Percentiles rank a stretch among this genome's conserved stretches.
phyloP scores from a whole-genome alignment of 2,329 filamentous ascomycete species.

The Neonectria ditissima region DNA sequence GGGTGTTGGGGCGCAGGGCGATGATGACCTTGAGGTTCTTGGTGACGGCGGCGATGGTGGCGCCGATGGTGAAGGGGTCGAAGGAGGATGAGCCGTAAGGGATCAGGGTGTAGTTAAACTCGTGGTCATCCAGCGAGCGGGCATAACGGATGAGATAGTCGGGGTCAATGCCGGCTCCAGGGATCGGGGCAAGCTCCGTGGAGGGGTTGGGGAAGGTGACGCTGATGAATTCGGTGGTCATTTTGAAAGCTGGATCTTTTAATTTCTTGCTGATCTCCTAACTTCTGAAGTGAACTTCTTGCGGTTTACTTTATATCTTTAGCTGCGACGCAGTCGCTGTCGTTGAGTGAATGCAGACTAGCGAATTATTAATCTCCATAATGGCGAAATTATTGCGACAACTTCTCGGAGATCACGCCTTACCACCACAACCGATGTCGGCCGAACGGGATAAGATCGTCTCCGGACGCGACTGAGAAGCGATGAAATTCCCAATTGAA shows the following conservation, averaged over 20 bases:
- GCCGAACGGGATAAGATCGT: conserved; percentile 30
- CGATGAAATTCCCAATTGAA: conserved; percentile 4
- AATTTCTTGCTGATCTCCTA: conserved; percentile 5
- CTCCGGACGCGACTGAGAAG: background rate
- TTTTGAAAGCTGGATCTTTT: conserved; percentile 23
- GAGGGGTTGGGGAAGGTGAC: conserved; percentile 68
- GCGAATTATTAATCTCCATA: conserved; percentile 41
- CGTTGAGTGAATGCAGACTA: conserved; percentile 4
- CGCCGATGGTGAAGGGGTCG: conserved; percentile 64
- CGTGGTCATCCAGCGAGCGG: conserved; percentile 68
- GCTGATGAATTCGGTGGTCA: conserved; percentile 68
- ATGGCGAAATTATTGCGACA: conserved; percentile 46
- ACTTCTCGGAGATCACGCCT: conserved; percentile 41
- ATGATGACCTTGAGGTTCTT: conserved; percentile 72
- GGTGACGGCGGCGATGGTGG: conserved; percentile 67
- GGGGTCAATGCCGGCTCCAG: conserved; percentile 63
- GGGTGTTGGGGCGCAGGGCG: conserved; percentile 67
- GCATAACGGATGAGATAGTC: conserved; percentile 69
- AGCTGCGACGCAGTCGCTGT: conserved; percentile 3
- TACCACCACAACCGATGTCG: conserved; percentile 40
- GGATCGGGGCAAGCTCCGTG: conserved; percentile 66
- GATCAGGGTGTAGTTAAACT: conserved; percentile 71
- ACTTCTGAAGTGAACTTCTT: background rate
- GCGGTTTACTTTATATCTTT: conserved; percentile 27
- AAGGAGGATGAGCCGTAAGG: conserved; percentile 65